These are phyloP conservation scores for Cryptococcus deneoformans DNA, from an alignment of 1,284 basidiomycete species.

Conservation along the genomic window DNA sequence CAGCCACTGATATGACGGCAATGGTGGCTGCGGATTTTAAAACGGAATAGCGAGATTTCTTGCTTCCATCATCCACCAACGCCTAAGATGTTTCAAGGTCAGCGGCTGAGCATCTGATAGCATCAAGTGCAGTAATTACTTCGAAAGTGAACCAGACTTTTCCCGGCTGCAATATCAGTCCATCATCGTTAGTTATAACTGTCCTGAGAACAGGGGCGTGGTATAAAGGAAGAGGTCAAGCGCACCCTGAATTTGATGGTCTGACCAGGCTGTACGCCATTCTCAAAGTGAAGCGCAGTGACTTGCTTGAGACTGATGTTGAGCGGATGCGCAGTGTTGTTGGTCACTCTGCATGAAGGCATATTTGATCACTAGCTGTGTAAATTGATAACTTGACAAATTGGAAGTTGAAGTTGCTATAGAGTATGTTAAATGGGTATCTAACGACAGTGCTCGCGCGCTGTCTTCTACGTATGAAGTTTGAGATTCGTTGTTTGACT, in stretches of 20 bases:
- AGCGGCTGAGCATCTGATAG: background rate
- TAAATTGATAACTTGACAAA: background rate
- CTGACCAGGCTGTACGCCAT: conserved; percentile 33
- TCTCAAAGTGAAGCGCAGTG: conserved; percentile 45
- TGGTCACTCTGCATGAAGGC: conserved; percentile 43
- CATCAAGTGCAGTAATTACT: conserved; percentile 11
- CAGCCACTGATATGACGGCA: conserved; percentile 34
- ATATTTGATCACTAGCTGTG: conserved; percentile 13
- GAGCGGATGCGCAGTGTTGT: conserved; percentile 32
- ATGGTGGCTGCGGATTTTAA: conserved; percentile 44
- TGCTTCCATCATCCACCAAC: conserved; percentile 34
- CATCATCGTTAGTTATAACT: background rate
- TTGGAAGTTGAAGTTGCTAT: background rate
- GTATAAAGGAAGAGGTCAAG: background rate
- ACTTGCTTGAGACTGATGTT: conserved; percentile 45
- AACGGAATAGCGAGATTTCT: conserved; percentile 35
- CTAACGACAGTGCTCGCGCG: no score
- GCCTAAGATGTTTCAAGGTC: conserved; percentile 11
- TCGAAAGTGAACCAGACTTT: conserved; percentile 46
- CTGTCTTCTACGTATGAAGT: no score
- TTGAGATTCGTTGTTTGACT: no score
- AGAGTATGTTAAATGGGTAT: background rate
- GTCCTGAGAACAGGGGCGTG: background rate
- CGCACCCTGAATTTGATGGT: conserved; percentile 41
- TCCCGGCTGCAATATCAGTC: conserved; percentile 25